Evolutionary conservation across 371 early-diverging fungal species (phyloP).

Genomic region (Lichtheimia hyalospora): DNA sequence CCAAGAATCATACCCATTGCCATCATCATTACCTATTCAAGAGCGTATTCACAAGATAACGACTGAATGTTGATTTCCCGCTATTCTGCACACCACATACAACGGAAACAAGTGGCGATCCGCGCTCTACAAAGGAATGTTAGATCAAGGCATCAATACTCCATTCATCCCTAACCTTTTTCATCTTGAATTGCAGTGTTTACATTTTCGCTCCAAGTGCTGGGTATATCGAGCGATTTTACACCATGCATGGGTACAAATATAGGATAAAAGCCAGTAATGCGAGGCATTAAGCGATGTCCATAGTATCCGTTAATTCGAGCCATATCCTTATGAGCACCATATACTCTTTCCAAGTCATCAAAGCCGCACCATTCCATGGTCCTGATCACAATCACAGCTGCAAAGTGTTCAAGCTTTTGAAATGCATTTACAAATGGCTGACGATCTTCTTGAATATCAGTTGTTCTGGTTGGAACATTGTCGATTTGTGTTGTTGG

Average conservation of each 20-base stretch:
- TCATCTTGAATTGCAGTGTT: background rate
- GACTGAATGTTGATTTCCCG: slow-evolving; percentile 79
- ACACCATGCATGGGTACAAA: background rate
- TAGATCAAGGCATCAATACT: background rate
- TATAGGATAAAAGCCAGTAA: slow-evolving; percentile 33
- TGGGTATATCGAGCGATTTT: background rate
- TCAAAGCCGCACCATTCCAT: slow-evolving; percentile 40
- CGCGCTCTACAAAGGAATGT: slow-evolving; percentile 7
- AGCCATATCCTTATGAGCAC: slow-evolving; percentile 29
- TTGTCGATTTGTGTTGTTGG: slow-evolving; percentile 13
- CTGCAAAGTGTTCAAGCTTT: slow-evolving; percentile 15
- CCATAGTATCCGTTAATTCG: background rate
- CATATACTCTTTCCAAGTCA: slow-evolving; percentile 40
- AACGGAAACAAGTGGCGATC: slow-evolving; percentile 44
- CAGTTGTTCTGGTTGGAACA: background rate
- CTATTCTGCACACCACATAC: slow-evolving; percentile 71
- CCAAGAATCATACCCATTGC: background rate
- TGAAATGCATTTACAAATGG: background rate
- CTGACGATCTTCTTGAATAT: background rate
- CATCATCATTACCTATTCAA: slow-evolving; percentile 52
- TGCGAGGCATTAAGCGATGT: slow-evolving; percentile 5
- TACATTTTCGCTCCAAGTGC: background rate
- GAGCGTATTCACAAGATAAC: slow-evolving; percentile 66
- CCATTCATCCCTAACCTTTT: background rate
- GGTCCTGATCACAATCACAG: slow-evolving; percentile 37